Percentiles rank a stretch among this genome's conserved stretches.
These are phyloP conservation scores for Smallanthus sonchifolius DNA, from an alignment of 129 eudicot genomes.

Conservation along the genomic window DNA sequence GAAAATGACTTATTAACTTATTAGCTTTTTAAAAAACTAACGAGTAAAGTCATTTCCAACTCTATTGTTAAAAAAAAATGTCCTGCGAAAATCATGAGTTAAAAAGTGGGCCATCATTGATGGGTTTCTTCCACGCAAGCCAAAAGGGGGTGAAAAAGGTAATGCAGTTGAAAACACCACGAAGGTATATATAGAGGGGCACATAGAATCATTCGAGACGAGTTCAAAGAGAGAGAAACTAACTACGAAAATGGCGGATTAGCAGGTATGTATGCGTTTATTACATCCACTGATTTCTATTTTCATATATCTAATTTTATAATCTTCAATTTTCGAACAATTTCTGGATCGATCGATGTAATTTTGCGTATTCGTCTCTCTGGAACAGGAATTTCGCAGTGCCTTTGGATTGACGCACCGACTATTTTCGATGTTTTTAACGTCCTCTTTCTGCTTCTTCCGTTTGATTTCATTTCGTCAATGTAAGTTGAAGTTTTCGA, in stretches of 20 bases:
- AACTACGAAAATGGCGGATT: conserved; percentile 30
- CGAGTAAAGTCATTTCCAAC: too few species aligned
- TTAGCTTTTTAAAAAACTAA: too few species aligned
- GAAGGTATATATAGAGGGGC: conserved; percentile 14
- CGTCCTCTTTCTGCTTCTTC: conserved; percentile 11
- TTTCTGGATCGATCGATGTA: conserved; percentile 13
- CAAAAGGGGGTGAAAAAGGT: not conserved
- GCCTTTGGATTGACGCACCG: not conserved
- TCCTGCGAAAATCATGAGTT: too few species aligned
- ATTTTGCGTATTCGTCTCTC: conserved; percentile 10
- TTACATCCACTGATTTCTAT: conserved; percentile 20
- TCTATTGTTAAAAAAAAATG: too few species aligned
- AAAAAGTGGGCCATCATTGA: not conserved
- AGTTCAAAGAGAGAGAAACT: conserved; percentile 9
- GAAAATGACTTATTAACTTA: too few species aligned
- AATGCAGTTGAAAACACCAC: too few species aligned
- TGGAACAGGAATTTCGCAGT: conserved; percentile 16
- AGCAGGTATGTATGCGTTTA: conserved; percentile 4
- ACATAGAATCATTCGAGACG: conserved; percentile 9
- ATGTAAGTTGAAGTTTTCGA: conserved; percentile 20
- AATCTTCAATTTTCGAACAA: not conserved
- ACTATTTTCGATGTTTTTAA: not conserved
- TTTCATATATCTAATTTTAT: not conserved
- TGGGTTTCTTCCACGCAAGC: not conserved
- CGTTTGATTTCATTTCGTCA: not conserved